Percentiles rank a stretch among this genome's conserved stretches.
phyloP scores from a whole-genome alignment of 2,329 filamentous ascomycete species.

The Scytalidium lignicola region DNA sequence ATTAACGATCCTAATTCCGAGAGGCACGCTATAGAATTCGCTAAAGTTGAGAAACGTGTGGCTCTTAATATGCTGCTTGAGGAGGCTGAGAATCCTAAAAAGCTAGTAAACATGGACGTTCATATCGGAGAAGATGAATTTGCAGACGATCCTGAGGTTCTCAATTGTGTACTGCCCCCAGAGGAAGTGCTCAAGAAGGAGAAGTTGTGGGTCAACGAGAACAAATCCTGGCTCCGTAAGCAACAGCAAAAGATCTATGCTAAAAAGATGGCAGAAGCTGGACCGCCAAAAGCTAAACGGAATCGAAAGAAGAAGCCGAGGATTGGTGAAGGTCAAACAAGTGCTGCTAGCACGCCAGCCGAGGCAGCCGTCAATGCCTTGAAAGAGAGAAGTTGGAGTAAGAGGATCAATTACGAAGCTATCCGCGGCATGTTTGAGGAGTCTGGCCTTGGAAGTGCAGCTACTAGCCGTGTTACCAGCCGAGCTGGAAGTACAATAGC shows the following conservation, averaged over 20 bases:
- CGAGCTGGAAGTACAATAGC: slow-evolving; percentile 31
- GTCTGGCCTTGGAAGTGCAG: slow-evolving; percentile 42
- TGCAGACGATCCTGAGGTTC: slow-evolving; percentile 81
- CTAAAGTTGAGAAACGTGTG: slow-evolving; percentile 51
- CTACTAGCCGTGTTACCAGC: slow-evolving; percentile 41
- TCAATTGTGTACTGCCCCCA: slow-evolving; percentile 68
- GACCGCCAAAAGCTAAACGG: slow-evolving; percentile 50
- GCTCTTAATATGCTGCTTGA: slow-evolving; percentile 48
- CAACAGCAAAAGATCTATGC: slow-evolving; percentile 81
- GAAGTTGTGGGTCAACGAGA: slow-evolving; percentile 88
- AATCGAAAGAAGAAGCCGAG: slow-evolving; percentile 50
- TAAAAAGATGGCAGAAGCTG: slow-evolving; percentile 56
- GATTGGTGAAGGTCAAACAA: slow-evolving; percentile 60
- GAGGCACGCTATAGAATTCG: slow-evolving; percentile 52
- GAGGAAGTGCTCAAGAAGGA: slow-evolving; percentile 80
- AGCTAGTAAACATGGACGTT: slow-evolving; percentile 50
- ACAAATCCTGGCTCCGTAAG: slow-evolving; percentile 85
- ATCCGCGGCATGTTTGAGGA: slow-evolving; percentile 52
- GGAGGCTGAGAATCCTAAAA: slow-evolving; percentile 41
- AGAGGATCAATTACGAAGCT: slow-evolving; percentile 69
- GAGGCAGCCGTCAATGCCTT: slow-evolving; percentile 66
- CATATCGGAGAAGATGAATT: slow-evolving; percentile 79
- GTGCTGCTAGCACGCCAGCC: slow-evolving; percentile 60
- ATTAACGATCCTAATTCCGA: slow-evolving; percentile 57
- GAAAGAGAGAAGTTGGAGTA: slow-evolving; percentile 63